Evolutionary conservation across 345 rosid genomes (phyloP).

Genomic region (Brassica juncea): DNA sequence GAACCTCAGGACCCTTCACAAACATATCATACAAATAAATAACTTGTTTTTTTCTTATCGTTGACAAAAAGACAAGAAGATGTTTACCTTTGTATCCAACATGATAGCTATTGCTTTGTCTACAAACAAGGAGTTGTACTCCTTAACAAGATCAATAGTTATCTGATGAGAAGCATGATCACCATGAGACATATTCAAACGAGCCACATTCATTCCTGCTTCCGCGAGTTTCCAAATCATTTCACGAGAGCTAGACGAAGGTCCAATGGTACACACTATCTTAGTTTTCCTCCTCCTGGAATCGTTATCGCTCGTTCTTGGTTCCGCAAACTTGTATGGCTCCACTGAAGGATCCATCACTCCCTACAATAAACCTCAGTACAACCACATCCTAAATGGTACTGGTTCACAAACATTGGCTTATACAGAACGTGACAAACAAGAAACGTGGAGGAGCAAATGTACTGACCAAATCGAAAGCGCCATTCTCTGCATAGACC

Average conservation of each 20-base stretch:
- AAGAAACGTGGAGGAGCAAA: neutral
- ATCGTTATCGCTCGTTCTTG: conserved; percentile 36
- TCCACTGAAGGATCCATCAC: conserved; percentile 41
- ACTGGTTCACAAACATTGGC: neutral
- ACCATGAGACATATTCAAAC: conserved; percentile 95
- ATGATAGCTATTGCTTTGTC: conserved; percentile 87
- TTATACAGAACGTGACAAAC: conserved; percentile 1
- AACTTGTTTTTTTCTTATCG: neutral
- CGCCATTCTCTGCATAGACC: conserved; percentile 44
- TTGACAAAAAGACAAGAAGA: neutral
- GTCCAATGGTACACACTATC: conserved; percentile 95
- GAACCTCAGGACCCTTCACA: conserved; percentile 94
- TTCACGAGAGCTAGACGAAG: conserved; percentile 87
- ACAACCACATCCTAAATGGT: neutral
- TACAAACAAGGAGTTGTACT: conserved; percentile 67
- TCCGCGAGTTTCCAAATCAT: conserved; percentile 98
- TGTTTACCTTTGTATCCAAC: conserved; percentile 89
- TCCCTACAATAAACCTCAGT: conserved; percentile 44
- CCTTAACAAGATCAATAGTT: conserved; percentile 84
- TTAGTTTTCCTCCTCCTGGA: conserved; percentile 66
- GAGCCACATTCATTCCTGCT: conserved; percentile 94
- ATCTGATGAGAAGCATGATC: conserved; percentile 89
- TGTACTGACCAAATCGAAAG: conserved; percentile 50
- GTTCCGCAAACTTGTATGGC: conserved; percentile 37
- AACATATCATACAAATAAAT: conserved; percentile 7